Evolutionary conservation across 1,284 basidiomycete genomes (phyloP), one percentile per base, ranked within the genome.

Genomic region (Porphyrellus sp.): DNA sequence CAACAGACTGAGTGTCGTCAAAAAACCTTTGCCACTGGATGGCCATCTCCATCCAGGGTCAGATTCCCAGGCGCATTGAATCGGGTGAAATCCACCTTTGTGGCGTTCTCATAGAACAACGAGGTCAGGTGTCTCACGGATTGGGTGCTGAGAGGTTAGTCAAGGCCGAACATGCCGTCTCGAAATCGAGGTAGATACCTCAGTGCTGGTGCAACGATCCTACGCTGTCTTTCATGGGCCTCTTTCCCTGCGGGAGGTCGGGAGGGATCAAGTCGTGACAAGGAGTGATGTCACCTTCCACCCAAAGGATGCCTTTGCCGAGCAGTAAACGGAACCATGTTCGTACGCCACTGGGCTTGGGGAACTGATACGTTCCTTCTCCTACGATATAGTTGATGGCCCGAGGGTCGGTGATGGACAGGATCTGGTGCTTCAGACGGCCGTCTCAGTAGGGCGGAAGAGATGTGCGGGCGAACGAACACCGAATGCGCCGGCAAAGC

Each of bases 281-380:
- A 16, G 35, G 8, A 21, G 53, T 20, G 5, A 8, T 25, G 37
- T 57, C 53, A 79, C 80, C 81, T 76, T 83, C 81, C 16, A 80
- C 73, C 77, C 80, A 82, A 18, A 83, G 73, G 52, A 83, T 77
- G n/a, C 81, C 81, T 65, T 82, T 74, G 16, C 82, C 81, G 5
- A 82, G 70, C 2, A 80, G 74, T 27, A 76, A 76, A 54, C 72
- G 73, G 60, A 83, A 83, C 81, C 81, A 83, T 16, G 74, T 76
- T 52, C 81, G 74, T 23, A 82, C 81, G 31, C 81, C 81, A 43
- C 71, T 63, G 9, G 81, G 79, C 62, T 83, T 83, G 2, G 81
- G 81, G 58, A 83, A 83, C 27, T 65, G 69, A 61, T 82, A 82
- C 1, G 74, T 71, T 15, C 70, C 73, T 56, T 81, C 77, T 27